A percentile compares a stretch with the other conserved stretches of the same genome.
phyloP scores from a whole-genome alignment of 2,329 filamentous ascomycete species.

The Intubia oerlemansii region DNA sequence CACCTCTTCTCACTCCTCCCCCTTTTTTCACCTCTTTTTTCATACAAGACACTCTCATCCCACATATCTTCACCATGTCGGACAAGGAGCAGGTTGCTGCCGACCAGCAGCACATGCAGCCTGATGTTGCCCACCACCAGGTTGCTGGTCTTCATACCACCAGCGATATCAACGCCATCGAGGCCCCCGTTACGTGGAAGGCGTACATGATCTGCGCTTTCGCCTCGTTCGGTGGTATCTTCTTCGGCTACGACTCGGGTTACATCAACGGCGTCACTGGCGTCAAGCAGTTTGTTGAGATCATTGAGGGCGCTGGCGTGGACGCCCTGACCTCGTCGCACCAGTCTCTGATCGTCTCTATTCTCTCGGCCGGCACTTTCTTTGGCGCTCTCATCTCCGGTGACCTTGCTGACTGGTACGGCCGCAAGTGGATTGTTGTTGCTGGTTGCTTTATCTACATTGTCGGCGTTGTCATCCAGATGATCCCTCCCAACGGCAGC shows the following conservation, averaged over 20 bases:
- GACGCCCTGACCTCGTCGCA: constrained; percentile 18
- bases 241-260: constrained; percentile 62
- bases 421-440: constrained; percentile 52
- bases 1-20: not conserved
- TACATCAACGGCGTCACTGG: constrained; percentile 48
- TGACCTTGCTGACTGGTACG: constrained; percentile 55
- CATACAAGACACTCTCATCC: not conserved
- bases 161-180: constrained; percentile 34
- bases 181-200: constrained; percentile 47
- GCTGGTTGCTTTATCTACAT: constrained; percentile 51
- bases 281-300: constrained; percentile 26
- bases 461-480: constrained; percentile 46
- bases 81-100: constrained; percentile 5
- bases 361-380: constrained; percentile 60
- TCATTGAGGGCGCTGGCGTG: constrained; percentile 22
- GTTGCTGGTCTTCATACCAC: constrained; percentile 10
- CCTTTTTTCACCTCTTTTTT: too few species aligned
- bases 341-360: constrained; percentile 44
- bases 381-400: constrained; percentile 59
- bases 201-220: constrained; percentile 51
- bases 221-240: constrained; percentile 50
- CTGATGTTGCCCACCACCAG: constrained; percentile 2
- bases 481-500: constrained; percentile 23
- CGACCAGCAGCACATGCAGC: too few species aligned
- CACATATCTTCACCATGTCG: constrained; percentile 3